phyloP scores from a whole-genome alignment of 179 eudicot species.

The Spinacia oleracea region DNA sequence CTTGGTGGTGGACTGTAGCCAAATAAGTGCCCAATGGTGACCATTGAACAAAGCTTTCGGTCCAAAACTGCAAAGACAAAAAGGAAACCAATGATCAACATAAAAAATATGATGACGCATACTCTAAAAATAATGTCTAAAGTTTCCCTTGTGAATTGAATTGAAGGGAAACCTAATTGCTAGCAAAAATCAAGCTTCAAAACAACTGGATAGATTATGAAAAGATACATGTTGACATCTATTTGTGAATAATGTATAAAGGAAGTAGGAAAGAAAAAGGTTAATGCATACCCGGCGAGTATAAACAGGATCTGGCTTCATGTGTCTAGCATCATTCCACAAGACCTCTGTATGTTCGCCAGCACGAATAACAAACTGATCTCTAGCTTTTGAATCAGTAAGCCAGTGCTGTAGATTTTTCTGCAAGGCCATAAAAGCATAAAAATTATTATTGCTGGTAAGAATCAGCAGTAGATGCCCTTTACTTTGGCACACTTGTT shows the following conservation, averaged over 20 bases:
- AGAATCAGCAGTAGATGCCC: background rate
- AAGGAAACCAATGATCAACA: background rate
- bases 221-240: too few species aligned
- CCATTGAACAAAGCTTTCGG: slow-evolving; percentile 88
- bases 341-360: slow-evolving; percentile 82
- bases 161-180: too few species aligned
- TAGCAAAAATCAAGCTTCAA: too few species aligned
- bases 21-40: slow-evolving; percentile 83
- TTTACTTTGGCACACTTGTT: too few species aligned
- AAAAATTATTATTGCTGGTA: background rate
- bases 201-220: too few species aligned
- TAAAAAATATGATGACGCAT: too few species aligned
- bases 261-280: background rate
- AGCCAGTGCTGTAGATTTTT: slow-evolving; percentile 93
- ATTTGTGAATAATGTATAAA: too few species aligned
- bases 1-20: slow-evolving; percentile 87
- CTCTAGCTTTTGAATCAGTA: slow-evolving; percentile 87
- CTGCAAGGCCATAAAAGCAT: slow-evolving; percentile 39
- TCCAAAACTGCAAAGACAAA: slow-evolving; percentile 55
- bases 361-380: slow-evolving; percentile 92
- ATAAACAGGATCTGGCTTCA: slow-evolving; percentile 80
- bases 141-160: too few species aligned
- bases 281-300: slow-evolving; percentile 56
- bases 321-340: slow-evolving; percentile 96
- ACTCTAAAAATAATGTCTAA: too few species aligned